These are phyloP conservation scores for Sarocladiaceae sp. DNA, from an alignment of 2,329 filamentous ascomycete genomes.

Conservation along the genomic window DNA sequence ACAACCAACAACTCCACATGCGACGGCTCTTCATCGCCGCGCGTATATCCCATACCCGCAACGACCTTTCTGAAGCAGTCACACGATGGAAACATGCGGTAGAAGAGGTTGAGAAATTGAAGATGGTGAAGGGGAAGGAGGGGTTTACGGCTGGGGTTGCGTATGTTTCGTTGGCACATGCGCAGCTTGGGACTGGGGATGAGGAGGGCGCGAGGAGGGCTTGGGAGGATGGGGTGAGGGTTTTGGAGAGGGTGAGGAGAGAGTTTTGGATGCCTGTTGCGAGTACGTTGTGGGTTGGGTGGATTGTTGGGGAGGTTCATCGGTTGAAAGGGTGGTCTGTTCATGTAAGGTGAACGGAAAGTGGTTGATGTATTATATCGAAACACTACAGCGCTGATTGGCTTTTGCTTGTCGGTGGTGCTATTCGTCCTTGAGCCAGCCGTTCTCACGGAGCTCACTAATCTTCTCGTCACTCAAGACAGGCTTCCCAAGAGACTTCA, in stretches of 20 bases:
- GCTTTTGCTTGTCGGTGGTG: no score
- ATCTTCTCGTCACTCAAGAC: background rate
- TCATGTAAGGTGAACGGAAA: no score
- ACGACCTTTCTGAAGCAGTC: constrained; percentile 15
- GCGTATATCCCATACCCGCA: constrained; percentile 17
- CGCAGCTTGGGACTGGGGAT: constrained; percentile 18
- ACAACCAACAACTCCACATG: constrained; percentile 27
- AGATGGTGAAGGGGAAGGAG: constrained; percentile 18
- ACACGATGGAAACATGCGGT: constrained; percentile 17
- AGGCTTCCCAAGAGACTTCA: background rate
- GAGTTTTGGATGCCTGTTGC: constrained; percentile 27
- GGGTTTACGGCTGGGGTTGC: constrained; percentile 22
- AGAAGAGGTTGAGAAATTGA: constrained; percentile 16
- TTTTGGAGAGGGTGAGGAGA: constrained; percentile 21
- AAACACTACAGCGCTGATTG: no score
- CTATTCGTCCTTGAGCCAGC: background rate
- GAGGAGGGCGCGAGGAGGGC: constrained; percentile 12
- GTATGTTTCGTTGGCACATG: constrained; percentile 24
- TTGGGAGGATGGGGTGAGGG: constrained; percentile 21
- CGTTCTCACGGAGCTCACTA: background rate
- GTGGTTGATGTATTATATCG: no score
- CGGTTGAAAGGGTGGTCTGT: constrained; percentile 23
- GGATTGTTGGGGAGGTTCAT: constrained; percentile 21
- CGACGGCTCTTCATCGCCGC: constrained; percentile 22
- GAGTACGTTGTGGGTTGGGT: constrained; percentile 24